Evolutionary conservation across 805 yeast genomes (phyloP), one percentile per base, ranked within the genome.

Genomic region (Cyberlindnera japonica): DNA sequence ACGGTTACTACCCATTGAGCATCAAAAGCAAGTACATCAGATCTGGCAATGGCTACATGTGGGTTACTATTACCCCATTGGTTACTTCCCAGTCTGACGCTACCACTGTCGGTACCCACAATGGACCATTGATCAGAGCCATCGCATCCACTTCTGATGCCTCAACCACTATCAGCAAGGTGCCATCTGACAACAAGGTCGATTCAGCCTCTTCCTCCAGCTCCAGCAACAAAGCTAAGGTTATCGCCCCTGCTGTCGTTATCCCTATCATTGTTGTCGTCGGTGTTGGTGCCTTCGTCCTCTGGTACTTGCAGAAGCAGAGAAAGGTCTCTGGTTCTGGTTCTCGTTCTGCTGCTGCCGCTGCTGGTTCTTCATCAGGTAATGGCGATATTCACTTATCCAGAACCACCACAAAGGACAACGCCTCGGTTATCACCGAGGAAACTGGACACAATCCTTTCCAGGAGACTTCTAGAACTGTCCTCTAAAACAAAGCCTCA

Each of bases 201-300:
- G 37, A 48, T 19, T 10, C 56, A 2, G 42, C 56, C 2, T 34
- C 51, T n/a, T 37, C 51, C 8, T 41, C 49, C 6, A 44, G 49
- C 3, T 21, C 34, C 4, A 28, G 22, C n/a, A 35, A 30, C 13
- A 59, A 61, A 1, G 61, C 58, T 14, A 59, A 58, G 38, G 54
- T 50, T 3, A 64, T 68, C 32, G 71, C 63, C 12, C 72, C 73
- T 37, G 71, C 72, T 12, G 72, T 69, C 12, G 62, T 68, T 17
- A 68, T 68, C 10, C 72, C 73, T 34, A 64, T 69, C 7, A 59
- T 67, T 11, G 67, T 55, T 3, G 54, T 62, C 16, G 45, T 52
- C 16, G 47, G 53, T 2, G 50, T 68, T 25, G 57, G 61, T 2
- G 45, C 41, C 26, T 60, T 49, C 36, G 63, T 66, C 20, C 38